These are phyloP conservation scores for Hypoxylon sp. DNA, from an alignment of 2,329 filamentous ascomycete genomes.

Conservation along the genomic window DNA sequence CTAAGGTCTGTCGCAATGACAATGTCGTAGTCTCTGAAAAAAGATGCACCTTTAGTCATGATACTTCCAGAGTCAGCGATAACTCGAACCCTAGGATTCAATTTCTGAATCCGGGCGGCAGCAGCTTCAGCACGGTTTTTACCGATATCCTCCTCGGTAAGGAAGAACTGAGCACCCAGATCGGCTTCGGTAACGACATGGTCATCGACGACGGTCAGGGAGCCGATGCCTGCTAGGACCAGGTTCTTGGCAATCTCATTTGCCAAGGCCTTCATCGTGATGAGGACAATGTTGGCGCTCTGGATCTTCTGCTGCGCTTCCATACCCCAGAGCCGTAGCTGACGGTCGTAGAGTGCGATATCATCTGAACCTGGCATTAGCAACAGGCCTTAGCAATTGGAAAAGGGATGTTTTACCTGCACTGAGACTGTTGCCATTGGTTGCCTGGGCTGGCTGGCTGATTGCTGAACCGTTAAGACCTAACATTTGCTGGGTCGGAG, in stretches of 20 bases:
- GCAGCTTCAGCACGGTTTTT: constrained; percentile 88
- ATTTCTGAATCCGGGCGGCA: constrained; percentile 78
- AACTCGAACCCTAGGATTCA: constrained; percentile 90
- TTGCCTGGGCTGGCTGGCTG: constrained; percentile 21
- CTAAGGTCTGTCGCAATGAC: constrained; percentile 91
- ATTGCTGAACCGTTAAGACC: constrained; percentile 20
- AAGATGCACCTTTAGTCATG: constrained; percentile 74
- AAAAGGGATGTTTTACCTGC: constrained; percentile 49
- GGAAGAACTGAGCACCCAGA: constrained; percentile 84
- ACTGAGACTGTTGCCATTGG: constrained; percentile 49
- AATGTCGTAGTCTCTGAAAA: constrained; percentile 83
- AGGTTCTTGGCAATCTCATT: constrained; percentile 98
- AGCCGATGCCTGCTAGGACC: constrained; percentile 90
- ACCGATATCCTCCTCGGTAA: constrained; percentile 76
- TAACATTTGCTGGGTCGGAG: constrained; percentile 32
- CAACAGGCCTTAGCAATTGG: constrained; percentile 1
- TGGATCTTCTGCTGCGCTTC: constrained; percentile 94
- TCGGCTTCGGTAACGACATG: constrained; percentile 81
- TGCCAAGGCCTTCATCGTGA: constrained; percentile 87
- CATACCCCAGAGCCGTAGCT: constrained; percentile 97
- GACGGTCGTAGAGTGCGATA: constrained; percentile 95
- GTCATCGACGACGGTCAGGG: constrained; percentile 88
- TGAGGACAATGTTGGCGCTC: constrained; percentile 87
- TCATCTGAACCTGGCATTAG: constrained; percentile 72
- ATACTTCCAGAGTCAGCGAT: constrained; percentile 76